Percentiles rank a stretch among this genome's conserved stretches.
Evolutionary conservation across 2,329 filamentous ascomycete genomes (phyloP).

Genomic region (Coleophoma crateriformis): DNA sequence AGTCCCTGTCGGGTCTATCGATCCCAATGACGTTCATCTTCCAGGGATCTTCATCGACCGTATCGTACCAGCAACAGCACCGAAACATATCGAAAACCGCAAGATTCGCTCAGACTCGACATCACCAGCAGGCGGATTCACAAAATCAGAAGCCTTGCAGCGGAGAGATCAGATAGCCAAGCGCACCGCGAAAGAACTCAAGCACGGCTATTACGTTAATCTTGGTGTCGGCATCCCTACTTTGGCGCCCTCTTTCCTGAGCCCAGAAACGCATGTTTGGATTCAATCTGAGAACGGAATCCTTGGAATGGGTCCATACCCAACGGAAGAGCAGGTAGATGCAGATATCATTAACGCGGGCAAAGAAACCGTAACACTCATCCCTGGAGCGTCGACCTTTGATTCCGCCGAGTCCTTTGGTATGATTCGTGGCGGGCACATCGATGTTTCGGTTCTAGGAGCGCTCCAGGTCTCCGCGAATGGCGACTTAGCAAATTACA

Average conservation of each 20-base stretch:
- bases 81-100: constrained; percentile 67
- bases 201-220: constrained; percentile 73
- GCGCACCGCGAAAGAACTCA: constrained; percentile 74
- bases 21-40: constrained; percentile 69
- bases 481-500: constrained; percentile 83
- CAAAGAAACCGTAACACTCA: constrained; percentile 79
- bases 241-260: constrained; percentile 72
- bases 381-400: constrained; percentile 72
- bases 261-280: constrained; percentile 66
- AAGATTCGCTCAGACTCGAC: constrained; percentile 30
- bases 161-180: constrained; percentile 68
- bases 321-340: constrained; percentile 65
- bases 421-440: constrained; percentile 82
- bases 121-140: not conserved
- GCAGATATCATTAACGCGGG: constrained; percentile 80
- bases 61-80: constrained; percentile 66
- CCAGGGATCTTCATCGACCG: constrained; percentile 80
- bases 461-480: constrained; percentile 64
- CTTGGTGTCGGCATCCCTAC: constrained; percentile 82
- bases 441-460: constrained; percentile 79
- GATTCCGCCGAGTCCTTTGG: constrained; percentile 77
- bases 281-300: constrained; percentile 86
- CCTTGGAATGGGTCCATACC: constrained; percentile 77
- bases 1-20: constrained; percentile 67
- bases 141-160: constrained; percentile 38